Evolutionary conservation across 164 flowering plant species (phyloP).

Genomic region (Umbellularia californica): DNA sequence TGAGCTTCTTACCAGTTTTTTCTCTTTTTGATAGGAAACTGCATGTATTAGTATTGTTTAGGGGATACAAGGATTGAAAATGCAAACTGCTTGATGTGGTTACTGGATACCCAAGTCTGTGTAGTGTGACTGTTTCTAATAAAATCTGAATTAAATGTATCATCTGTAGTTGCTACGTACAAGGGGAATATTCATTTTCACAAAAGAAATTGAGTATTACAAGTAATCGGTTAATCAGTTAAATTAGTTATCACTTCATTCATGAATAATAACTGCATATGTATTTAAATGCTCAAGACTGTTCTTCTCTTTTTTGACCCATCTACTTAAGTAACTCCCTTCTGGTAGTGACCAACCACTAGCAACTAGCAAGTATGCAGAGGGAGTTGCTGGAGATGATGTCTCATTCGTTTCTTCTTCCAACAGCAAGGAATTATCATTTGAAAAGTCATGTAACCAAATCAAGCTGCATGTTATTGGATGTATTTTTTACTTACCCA

Average conservation of each 20-base stretch:
- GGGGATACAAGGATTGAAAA: no score
- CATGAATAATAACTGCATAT: background rate
- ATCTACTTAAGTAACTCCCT: no score
- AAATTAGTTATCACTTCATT: background rate
- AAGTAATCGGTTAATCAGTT: background rate
- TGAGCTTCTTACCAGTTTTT: no score
- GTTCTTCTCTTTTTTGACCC: no score
- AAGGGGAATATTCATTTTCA: background rate
- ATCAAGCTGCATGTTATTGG: background rate
- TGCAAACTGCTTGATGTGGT: no score
- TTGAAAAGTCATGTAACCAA: background rate
- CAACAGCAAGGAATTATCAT: background rate
- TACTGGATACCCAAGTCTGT: no score
- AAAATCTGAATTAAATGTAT: background rate
- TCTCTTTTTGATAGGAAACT: no score
- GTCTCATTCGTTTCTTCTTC: background rate
- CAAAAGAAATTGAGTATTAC: background rate
- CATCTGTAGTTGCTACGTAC: background rate
- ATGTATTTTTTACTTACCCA: background rate
- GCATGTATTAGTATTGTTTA: no score
- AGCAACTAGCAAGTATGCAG: no score
- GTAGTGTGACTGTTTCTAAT: no score
- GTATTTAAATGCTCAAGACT: background rate
- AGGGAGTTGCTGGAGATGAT: background rate
- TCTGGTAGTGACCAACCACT: no score